Evolutionary conservation across 345 rosid genomes (phyloP), one percentile per base, ranked within the genome.

Genomic region (Camelina hispida): DNA sequence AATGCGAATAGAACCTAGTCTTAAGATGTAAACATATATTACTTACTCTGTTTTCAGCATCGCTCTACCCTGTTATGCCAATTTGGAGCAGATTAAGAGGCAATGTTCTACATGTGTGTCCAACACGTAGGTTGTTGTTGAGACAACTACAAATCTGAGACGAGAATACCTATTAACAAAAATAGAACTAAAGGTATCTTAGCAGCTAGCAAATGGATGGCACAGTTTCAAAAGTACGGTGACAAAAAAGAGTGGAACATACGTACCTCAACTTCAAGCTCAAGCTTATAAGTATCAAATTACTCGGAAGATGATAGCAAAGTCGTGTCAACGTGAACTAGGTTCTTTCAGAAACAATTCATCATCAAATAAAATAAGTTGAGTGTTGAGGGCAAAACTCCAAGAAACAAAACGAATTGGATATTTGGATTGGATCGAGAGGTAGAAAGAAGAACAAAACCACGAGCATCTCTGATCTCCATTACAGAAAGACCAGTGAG

Each of bases 91-190:
- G 66, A 77, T 77, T 51, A 55, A 83, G 80, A 44, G 89, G 85
- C 77, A 89, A 86, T 74, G 86, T 70, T 38, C 91, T 83, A 5
- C 89, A 91, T 51, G 93, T 51, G 93, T 91, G 65, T 87, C 93
- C 82, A 88, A 62, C 28, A 86, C 80, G 51, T 87, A 91, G 17
- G 86, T 72, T 77, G 73, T 72, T 77, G 73, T 87, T 2, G 42
- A 37, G 42, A 37, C 11, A 84, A 79, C 91, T 86, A 9, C 80
- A 87, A 63, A 86, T 84, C 92, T 88, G 80, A 54, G 71, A 18
- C 23, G 40, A 63, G 57, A 42, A 20, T 9, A 37, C 52, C 44
- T 18, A 38, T 42, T 43, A 61, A 38, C 44, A 3, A 63, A 8
- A 57, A 42, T 9, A 48, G 14, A 25, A 55, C 17, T 47, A 15